Base-by-base conservation (phyloP, 2,329 filamentous ascomycete genomes). In the Zarea fungicola region DNA sequence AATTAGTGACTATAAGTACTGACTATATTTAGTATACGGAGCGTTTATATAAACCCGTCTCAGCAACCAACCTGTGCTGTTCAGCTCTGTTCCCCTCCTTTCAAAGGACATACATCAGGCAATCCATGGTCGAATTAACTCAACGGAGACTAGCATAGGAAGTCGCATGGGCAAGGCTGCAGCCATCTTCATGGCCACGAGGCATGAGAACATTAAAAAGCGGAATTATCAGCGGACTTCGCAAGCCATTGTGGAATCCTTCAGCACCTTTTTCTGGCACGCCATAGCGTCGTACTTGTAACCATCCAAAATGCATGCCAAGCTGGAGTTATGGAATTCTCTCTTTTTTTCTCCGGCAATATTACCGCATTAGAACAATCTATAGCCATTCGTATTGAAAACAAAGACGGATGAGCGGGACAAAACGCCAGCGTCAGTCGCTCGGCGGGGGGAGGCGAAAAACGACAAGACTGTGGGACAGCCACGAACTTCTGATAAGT, bases 121-220 rank as follows among this genome's bases (percentile, higher is more conserved):
- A 41, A 25, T 23, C 42, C 31, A 23, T 41, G 11, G 5, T 18
- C 23, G 11, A 14, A 8, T 25, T 25, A 40, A 36, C 45, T 48
- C 36, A 41, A 48, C 16, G 16, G 37, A 48, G 37, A 28, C 37
- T 41, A 48, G 42, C 42, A 45, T 45, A 45, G 45, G 45, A 48
- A 48, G 36, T 48, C 45, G 45, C 45, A 48, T 29, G 18, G 16
- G 37, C 45, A 48, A 41, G 45, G 45, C 45, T 48, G 45, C 22
- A 34, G 18, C 11, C 22, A 8, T 25, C 14, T 34, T 19, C 37
- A 48, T 41, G 31, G 44, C 37, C 45, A 48, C 45, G 45, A 48
- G 45, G 36, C 14, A 40, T 21, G 28, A 19, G 29, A 28, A 8
- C 28, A 41, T 29, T 18, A 6, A 16, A 22, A 8, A 16, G n/a